Conservation (phyloP, 306 rosid species). For the Rubus idaeus region DNA sequence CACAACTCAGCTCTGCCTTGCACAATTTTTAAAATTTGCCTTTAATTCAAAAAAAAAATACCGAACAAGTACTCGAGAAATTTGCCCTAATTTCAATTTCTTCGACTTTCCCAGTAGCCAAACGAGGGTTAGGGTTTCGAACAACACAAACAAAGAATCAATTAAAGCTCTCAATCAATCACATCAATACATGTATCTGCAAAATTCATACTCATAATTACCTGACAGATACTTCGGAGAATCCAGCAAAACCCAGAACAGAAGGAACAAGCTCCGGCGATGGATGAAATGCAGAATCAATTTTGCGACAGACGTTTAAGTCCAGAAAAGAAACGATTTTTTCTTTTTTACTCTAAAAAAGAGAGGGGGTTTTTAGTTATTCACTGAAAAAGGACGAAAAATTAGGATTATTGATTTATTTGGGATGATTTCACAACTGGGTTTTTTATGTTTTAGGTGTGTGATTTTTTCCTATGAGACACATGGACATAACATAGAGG, state of each 20-base stretch:
- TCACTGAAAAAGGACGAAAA: neutral
- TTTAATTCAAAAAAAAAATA: neutral
- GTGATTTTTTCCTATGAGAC: neutral
- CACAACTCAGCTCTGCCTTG: neutral
- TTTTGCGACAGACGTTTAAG: conserved; percentile 54
- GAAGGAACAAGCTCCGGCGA: conserved; percentile 17
- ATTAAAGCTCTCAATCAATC: neutral
- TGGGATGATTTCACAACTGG: conserved; percentile 1
- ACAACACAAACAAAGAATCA: conserved; percentile 2
- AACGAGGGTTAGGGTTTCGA: conserved; percentile 23
- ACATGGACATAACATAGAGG: conserved; percentile 4
- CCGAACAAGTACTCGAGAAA: neutral
- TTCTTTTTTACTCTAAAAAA: conserved; percentile 26
- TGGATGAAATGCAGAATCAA: conserved; percentile 28
- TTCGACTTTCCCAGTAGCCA: conserved; percentile 11
- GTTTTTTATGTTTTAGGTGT: neutral
- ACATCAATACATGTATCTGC: conserved; percentile 3
- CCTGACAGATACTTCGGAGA: conserved; percentile 23
- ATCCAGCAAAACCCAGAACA: conserved; percentile 21
- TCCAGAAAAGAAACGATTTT: conserved; percentile 24
- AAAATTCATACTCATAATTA: conserved; percentile 7
- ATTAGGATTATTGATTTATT: neutral
- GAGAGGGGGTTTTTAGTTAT: conserved; percentile 8
- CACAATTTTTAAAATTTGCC: neutral
- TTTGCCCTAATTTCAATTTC: neutral